Evolutionary conservation across 2,329 filamentous ascomycete genomes (phyloP).

Genomic region (Colletotrichum graminicola): DNA sequence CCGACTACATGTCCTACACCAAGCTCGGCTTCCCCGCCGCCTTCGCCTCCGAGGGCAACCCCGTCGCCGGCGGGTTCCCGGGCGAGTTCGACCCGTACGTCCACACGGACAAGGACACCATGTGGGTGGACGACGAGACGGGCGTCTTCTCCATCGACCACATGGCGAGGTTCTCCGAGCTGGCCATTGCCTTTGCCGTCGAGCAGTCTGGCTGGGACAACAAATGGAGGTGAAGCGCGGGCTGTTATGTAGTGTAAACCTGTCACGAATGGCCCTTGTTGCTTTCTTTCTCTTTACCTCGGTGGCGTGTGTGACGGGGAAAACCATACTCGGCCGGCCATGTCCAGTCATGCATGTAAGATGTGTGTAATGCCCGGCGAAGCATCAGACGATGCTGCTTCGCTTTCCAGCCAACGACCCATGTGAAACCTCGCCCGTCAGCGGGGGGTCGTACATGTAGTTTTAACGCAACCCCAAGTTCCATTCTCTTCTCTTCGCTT

Average conservation of each 20-base stretch:
- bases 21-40: conserved; percentile 54
- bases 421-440: neutral
- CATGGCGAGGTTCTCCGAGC: conserved; percentile 56
- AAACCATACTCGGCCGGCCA: neutral
- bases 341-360: neutral
- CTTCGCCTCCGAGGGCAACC: conserved; percentile 56
- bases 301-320: neutral
- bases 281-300: neutral
- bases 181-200: conserved; percentile 55
- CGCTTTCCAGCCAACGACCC: neutral
- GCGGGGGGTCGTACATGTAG: neutral
- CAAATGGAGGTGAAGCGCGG: conserved; percentile 49
- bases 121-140: conserved; percentile 53
- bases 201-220: conserved; percentile 57
- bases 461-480: neutral
- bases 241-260: too few species aligned
- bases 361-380: neutral
- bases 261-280: neutral
- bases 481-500: neutral
- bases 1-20: conserved; percentile 58
- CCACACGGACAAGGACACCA: conserved; percentile 52
- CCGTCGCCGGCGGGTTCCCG: conserved; percentile 47
- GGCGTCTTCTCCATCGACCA: conserved; percentile 56
- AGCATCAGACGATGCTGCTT: neutral
- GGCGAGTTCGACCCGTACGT: conserved; percentile 56